Conservation (phyloP, 2,329 filamentous ascomycete genomes). For the Fusarium liriodendri region DNA sequence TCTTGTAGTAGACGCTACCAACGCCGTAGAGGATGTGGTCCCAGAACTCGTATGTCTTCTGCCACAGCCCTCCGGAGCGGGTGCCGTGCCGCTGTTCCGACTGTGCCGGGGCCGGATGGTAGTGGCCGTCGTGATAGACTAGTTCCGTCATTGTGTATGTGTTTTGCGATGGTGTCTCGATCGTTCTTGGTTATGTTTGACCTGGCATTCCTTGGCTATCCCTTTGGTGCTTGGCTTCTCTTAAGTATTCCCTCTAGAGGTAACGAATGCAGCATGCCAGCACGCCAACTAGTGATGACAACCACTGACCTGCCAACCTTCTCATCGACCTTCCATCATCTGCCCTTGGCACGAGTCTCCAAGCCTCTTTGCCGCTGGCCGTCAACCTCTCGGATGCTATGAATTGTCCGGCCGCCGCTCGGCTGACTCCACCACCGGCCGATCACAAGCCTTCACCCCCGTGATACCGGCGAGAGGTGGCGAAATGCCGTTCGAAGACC, state of each 20-base stretch:
- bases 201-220: neutral
- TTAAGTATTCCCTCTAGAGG: conserved; percentile 21
- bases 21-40: conserved; percentile 53
- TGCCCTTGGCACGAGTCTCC: conserved; percentile 6
- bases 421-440: conserved; percentile 24
- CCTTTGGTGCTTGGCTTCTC: neutral
- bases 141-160: conserved; percentile 40
- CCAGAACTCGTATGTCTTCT: conserved; percentile 52
- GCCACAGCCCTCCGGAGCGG: conserved; percentile 41
- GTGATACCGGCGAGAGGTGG: conserved; percentile 33
- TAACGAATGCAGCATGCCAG: conserved; percentile 9
- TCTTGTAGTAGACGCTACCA: conserved; percentile 52
- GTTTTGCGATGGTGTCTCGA: neutral
- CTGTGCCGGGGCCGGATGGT: conserved; percentile 34
- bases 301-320: conserved; percentile 15
- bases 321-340: conserved; percentile 15
- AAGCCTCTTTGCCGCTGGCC: conserved; percentile 3
- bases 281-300: conserved; percentile 18
- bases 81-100: conserved; percentile 21
- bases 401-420: conserved; percentile 9
- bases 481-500: conserved; percentile 16
- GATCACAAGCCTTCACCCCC: conserved; percentile 37
- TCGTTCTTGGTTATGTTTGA: neutral
- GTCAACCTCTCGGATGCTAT: conserved; percentile 19
- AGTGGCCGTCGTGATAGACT: conserved; percentile 48